phyloP scores from a whole-genome alignment of 768 basidiomycete species.

The Russula sp. region DNA sequence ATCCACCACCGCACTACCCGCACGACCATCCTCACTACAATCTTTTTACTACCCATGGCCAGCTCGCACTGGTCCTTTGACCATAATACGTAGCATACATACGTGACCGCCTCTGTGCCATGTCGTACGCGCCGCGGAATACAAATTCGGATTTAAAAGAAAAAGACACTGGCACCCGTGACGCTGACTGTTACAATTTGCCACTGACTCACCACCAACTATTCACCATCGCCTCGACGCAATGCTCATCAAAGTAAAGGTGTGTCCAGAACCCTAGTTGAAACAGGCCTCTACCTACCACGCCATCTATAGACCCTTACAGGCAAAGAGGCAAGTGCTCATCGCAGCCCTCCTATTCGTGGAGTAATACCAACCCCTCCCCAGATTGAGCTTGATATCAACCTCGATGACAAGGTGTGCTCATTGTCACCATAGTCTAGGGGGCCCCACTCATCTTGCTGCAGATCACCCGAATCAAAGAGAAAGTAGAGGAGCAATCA shows the following conservation, averaged over 20 bases:
- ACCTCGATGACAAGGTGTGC: slow-evolving; percentile 76
- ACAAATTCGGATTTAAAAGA: too few species aligned
- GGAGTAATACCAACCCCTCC: neutral
- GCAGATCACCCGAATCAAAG: slow-evolving; percentile 91
- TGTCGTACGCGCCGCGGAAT: too few species aligned
- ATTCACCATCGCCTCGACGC: slow-evolving; percentile 11
- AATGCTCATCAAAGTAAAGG: slow-evolving; percentile 93
- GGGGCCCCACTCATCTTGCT: neutral
- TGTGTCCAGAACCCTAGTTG: slow-evolving; percentile 28
- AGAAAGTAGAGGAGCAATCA: slow-evolving; percentile 97
- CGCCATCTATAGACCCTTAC: slow-evolving; percentile 68
- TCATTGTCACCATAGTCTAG: neutral
- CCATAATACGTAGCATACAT: too few species aligned
- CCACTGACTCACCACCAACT: slow-evolving; percentile 6
- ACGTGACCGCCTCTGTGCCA: too few species aligned
- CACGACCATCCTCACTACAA: too few species aligned
- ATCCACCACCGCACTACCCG: too few species aligned
- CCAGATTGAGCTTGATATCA: slow-evolving; percentile 93
- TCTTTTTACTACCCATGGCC: too few species aligned
- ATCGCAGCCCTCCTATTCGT: slow-evolving; percentile 1
- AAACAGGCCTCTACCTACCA: neutral
- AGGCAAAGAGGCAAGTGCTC: slow-evolving; percentile 78
- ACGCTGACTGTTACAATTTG: neutral
- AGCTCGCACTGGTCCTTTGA: too few species aligned
- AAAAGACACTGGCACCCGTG: too few species aligned